Evolutionary conservation across 495 filamentous ascomycete species (phyloP), one percentile per base, ranked within the genome.

Genomic region (Xylona heveae): DNA sequence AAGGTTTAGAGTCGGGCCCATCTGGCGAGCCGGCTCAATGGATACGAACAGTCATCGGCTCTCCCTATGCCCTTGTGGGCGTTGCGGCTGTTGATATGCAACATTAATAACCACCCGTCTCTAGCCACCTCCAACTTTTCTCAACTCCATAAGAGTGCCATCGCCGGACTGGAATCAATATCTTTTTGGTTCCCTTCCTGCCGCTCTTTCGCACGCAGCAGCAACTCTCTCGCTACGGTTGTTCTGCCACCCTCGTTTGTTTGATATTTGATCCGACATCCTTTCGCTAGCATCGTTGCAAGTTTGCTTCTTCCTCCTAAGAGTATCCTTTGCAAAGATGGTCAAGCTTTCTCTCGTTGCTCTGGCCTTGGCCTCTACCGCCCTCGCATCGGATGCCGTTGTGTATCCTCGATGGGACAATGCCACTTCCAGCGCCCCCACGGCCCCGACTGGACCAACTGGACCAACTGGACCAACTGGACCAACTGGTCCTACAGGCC

Each of bases 201-300:
- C 38, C 24, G 34, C 19, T 10, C 29, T 12, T 28, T 35, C 39
- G 43, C 33, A 33, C 36, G 31, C 38, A 41, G 35, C n/a, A 38
- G 38, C 39, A 42, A 44, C 45, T 46, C 48, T 23, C 37, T 52
- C 47, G 44, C 35, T 48, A 41, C 35, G 40, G 48, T 44, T 44
- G 40, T 42, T 42, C 31, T 46, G 41, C 31, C 33, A 41, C 42
- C 35, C 35, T 46, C 37, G 38, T 41, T 46, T 13, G 28, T 30
- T n/a, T n/a, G n/a, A n/a, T 32, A 23, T 7, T 19, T 30, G 23
- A 39, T 29, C 17, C 6, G 41, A 28, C 34, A 19, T 39, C 27
- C 23, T 31, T 38, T 39, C 27, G 24, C 41, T 39, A 34, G 24
- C 33, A 19, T 31, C 21, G 14, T 35, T 31, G 1, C 16, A 24